These are phyloP conservation scores for Dendrobium chrysotoxum DNA, from an alignment of 106 monocot genomes.

Conservation along the genomic window DNA sequence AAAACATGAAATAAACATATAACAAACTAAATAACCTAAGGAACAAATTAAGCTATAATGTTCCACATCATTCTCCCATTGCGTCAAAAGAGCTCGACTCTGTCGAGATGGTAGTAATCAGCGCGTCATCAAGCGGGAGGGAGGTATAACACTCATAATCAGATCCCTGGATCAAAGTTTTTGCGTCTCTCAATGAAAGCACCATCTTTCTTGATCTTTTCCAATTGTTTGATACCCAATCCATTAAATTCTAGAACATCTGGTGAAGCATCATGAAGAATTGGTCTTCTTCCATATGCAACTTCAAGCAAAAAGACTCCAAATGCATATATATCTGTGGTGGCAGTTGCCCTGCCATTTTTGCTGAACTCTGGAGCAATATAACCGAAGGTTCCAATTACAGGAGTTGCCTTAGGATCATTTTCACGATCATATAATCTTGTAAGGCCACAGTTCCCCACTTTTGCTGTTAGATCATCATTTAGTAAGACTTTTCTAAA, in stretches of 20 bases:
- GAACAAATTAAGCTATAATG: too few species aligned
- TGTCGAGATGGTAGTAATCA: too few species aligned
- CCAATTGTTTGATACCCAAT: conserved; percentile 22
- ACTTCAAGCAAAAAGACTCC: conserved; percentile 25
- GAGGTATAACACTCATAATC: too few species aligned
- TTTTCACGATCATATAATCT: conserved; percentile 23
- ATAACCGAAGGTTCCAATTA: conserved; percentile 27
- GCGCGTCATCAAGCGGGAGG: too few species aligned
- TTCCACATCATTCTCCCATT: too few species aligned
- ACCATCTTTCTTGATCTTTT: too few species aligned
- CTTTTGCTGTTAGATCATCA: conserved; percentile 9
- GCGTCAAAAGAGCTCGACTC: too few species aligned
- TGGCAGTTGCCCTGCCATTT: conserved; percentile 6
- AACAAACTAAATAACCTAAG: too few species aligned
- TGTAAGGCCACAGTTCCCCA: conserved; percentile 29
- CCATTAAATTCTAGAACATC: conserved; percentile 3
- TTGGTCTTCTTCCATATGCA: conserved; percentile 19
- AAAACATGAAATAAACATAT: too few species aligned
- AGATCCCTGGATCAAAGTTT: too few species aligned
- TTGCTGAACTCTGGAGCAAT: conserved; percentile 21
- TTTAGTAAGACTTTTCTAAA: conserved; percentile 24
- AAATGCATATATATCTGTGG: conserved; percentile 22
- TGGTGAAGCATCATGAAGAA: not conserved
- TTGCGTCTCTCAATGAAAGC: too few species aligned
- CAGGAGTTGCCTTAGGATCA: conserved; percentile 18